phyloP scores from a whole-genome alignment of 306 rosid genomes.

The Mimosa pudica region DNA sequence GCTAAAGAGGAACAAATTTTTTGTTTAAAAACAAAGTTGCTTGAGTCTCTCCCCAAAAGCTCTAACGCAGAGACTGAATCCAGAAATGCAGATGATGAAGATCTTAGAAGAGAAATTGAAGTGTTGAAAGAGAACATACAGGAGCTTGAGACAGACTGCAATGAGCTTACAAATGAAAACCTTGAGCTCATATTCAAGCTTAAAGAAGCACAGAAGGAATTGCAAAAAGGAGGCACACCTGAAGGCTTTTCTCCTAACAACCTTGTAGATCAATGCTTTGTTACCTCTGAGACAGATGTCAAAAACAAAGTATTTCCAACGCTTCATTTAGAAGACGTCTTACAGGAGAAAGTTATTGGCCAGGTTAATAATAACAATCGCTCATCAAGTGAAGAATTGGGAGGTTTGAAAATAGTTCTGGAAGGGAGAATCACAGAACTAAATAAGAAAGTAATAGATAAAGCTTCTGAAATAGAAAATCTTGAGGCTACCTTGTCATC shows the following conservation, averaged over 20 bases:
- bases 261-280: conserved; percentile 40
- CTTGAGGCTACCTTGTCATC: conserved; percentile 45
- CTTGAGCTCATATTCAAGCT: conserved; percentile 86
- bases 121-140: conserved; percentile 70
- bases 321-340: conserved; percentile 42
- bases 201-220: conserved; percentile 61
- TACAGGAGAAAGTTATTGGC: conserved; percentile 32
- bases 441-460: conserved; percentile 35
- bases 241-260: conserved; percentile 44
- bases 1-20: conserved; percentile 61
- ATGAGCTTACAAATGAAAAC: conserved; percentile 93
- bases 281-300: conserved; percentile 55
- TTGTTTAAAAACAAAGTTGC: conserved; percentile 45
- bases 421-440: conserved; percentile 44
- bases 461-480: conserved; percentile 40
- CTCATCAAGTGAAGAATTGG: conserved; percentile 39
- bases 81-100: conserved; percentile 39
- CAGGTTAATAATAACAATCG: conserved; percentile 35
- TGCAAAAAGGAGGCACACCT: conserved; percentile 37
- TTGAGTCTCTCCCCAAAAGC: conserved; percentile 50
- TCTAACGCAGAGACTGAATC: conserved; percentile 42
- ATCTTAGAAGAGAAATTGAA: conserved; percentile 62
- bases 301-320: conserved; percentile 42
- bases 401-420: conserved; percentile 40
- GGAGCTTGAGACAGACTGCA: conserved; percentile 92